Evolutionary conservation across 345 rosid genomes (phyloP), one percentile per base, ranked within the genome.

Genomic region (Garcia nutans): DNA sequence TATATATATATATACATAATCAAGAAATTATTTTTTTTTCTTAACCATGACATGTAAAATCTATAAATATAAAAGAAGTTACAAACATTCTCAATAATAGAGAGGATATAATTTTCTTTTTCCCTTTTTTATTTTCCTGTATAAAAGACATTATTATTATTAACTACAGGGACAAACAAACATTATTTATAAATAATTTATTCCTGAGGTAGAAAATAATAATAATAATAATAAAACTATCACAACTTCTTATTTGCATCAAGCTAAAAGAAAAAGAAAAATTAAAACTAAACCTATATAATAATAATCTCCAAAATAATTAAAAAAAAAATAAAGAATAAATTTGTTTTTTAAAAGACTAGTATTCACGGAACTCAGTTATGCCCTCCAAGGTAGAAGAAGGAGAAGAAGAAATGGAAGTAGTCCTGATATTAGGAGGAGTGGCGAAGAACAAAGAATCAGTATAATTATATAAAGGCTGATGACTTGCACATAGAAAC

Each of bases 401-500:
- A 3, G 76, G 49, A 23, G 87, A 47, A 47, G 41, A 81, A 7
- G 90, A 83, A 71, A 89, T 72, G 1, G 90, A 86, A 67, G 71
- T 84, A 67, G 71, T 84, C 63, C 90, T 83, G 76, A 89, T 78
- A 52, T 81, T 87, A 0, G 88, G 88, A 33, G 83, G 87, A 31
- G 82, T 19, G 41, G 28, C 54, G 62, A 89, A 89, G 68, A 73
- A 83, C 63, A 89, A 80, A 0, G 84, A 77, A 81, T 90, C 92
- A 2, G 86, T 77, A 45, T 85, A 86, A 54, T 66, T 86, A 64
- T 75, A 83, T 71, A 80, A 86, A 0, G 81, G 70, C 72, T 82
- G 91, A 77, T 87, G 92, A 77, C 86, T 89, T 0, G 83, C 71
- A 50, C 89, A 80, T 0, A 88, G 42, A 26, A 77, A 89, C 52